Conservation (phyloP, 257 asterid genomes). For the Solanum gandarillasii region DNA sequence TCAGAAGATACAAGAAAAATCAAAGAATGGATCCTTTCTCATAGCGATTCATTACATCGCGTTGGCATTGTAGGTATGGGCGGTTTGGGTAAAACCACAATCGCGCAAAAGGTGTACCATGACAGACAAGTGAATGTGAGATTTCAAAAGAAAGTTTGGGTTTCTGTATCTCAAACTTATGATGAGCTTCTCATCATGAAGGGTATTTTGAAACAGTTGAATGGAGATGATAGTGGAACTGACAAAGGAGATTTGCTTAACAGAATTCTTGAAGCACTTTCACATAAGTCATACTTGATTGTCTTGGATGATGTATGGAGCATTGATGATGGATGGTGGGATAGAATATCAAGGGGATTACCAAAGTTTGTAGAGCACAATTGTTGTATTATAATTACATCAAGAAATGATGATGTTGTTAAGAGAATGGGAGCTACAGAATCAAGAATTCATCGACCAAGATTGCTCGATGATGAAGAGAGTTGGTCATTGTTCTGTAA, state of each 20-base stretch:
- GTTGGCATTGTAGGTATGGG: slow-evolving; percentile 20
- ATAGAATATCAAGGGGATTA: slow-evolving; percentile 2
- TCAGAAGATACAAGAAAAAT: background rate
- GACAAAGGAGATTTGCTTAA: background rate
- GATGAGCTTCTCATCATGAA: slow-evolving; percentile 8
- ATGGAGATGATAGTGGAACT: background rate
- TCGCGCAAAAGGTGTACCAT: slow-evolving; percentile 11
- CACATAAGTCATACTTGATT: slow-evolving; percentile 2
- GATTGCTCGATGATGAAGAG: slow-evolving; percentile 5
- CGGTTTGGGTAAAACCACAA: slow-evolving; percentile 26
- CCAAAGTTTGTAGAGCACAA: background rate
- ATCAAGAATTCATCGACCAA: slow-evolving; percentile 2
- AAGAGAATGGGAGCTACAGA: slow-evolving; percentile 5
- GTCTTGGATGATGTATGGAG: slow-evolving; percentile 27
- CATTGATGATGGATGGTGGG: slow-evolving; percentile 15
- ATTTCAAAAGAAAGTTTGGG: slow-evolving; percentile 12
- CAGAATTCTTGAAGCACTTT: slow-evolving; percentile 2
- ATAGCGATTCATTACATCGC: background rate
- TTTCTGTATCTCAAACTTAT: slow-evolving; percentile 12
- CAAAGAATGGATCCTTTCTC: slow-evolving; percentile 8
- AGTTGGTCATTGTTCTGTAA: slow-evolving; percentile 15
- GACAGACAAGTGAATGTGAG: background rate
- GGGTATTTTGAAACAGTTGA: slow-evolving; percentile 9
- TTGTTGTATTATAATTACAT: slow-evolving; percentile 15
- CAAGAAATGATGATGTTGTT: slow-evolving; percentile 3